Conservation (phyloP, 805 yeast species). For the Wickerhamiella kurtzmanii region DNA sequence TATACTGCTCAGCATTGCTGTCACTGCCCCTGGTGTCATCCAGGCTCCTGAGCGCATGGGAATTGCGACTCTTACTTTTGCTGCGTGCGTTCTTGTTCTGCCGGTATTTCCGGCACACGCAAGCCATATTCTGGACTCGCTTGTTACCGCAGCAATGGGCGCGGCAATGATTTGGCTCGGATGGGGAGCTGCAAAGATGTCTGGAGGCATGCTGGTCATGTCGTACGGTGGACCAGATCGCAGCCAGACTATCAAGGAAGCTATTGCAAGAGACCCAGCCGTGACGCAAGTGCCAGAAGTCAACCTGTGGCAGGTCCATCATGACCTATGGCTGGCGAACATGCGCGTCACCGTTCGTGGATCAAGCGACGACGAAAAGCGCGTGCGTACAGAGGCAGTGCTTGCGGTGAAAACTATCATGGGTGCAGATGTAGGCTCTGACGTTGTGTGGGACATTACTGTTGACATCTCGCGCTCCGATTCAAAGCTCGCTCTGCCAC, state of each 20-base stretch:
- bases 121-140: slow-evolving; percentile 23
- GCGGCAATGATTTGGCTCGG: slow-evolving; percentile 30
- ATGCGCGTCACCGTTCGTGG: slow-evolving; percentile 26
- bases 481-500: too few species aligned
- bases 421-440: slow-evolving; percentile 14
- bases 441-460: slow-evolving; percentile 27
- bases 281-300: slow-evolving; percentile 24
- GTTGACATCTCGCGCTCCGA: slow-evolving; percentile 23
- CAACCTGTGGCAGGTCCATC: slow-evolving; percentile 33
- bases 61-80: slow-evolving; percentile 22
- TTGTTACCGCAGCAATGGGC: slow-evolving; percentile 29
- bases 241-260: slow-evolving; percentile 19
- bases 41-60: slow-evolving; percentile 18
- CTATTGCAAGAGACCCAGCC: slow-evolving; percentile 18
- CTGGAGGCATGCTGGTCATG: slow-evolving; percentile 34
- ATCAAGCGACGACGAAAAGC: slow-evolving; percentile 22
- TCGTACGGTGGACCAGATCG: slow-evolving; percentile 29
- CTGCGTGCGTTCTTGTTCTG: slow-evolving; percentile 21
- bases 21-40: slow-evolving; percentile 3
- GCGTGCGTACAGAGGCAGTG: slow-evolving; percentile 23
- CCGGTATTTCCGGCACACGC: slow-evolving; percentile 22
- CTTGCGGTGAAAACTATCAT: slow-evolving; percentile 18
- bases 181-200: slow-evolving; percentile 28
- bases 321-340: slow-evolving; percentile 30
- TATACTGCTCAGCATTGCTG: background rate